Conservation (phyloP, 331 rosid genomes). For the Stylosanthes scabra region DNA sequence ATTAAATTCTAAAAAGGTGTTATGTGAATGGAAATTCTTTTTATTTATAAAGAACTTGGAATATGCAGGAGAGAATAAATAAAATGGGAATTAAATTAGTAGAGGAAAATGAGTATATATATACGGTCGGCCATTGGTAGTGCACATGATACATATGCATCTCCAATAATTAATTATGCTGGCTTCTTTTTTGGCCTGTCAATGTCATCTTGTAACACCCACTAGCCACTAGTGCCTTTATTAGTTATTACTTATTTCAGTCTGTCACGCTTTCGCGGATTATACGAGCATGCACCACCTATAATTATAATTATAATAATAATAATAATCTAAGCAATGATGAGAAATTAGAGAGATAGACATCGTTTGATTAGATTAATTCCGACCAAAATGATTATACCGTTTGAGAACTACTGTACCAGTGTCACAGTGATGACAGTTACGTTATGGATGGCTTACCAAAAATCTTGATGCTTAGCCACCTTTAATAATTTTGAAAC, state of each 20-base stretch:
- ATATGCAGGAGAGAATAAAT: not conserved
- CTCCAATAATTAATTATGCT: not conserved
- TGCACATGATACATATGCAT: not conserved
- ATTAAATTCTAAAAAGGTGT: too few species aligned
- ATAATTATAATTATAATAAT: not conserved
- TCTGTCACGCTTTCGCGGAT: constrained; percentile 19
- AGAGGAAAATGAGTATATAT: constrained; percentile 15
- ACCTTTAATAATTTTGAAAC: constrained; percentile 25
- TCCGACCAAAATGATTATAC: constrained; percentile 45
- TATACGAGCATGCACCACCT: constrained; percentile 29
- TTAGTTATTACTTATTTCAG: not conserved
- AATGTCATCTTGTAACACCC: constrained; percentile 32
- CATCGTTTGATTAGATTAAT: constrained; percentile 1
- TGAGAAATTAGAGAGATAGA: constrained; percentile 30
- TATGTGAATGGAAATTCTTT: too few species aligned
- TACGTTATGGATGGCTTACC: constrained; percentile 28
- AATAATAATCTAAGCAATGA: constrained; percentile 30
- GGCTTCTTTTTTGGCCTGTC: not conserved
- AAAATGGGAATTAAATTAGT: not conserved
- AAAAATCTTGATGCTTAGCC: constrained; percentile 41
- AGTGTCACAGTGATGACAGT: too few species aligned
- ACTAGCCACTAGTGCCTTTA: not conserved
- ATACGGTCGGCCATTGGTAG: constrained; percentile 31
- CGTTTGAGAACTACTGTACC: constrained; percentile 31
- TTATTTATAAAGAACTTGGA: not conserved